Conservation (phyloP, 2,329 filamentous ascomycete genomes). For the Diaporthe humulicola region DNA sequence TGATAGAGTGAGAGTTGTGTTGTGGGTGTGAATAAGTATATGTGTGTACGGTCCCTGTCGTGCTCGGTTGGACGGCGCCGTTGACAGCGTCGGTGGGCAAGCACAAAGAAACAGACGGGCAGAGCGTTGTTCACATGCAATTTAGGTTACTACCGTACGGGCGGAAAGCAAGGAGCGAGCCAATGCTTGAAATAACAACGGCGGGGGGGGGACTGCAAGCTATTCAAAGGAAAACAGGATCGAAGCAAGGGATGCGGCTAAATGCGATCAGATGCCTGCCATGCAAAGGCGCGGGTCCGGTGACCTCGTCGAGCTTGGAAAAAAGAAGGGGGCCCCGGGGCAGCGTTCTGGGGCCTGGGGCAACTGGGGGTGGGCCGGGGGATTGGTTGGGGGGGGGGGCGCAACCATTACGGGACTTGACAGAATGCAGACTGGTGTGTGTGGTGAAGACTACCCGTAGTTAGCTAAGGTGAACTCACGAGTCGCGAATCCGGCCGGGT, state of each 20-base stretch:
- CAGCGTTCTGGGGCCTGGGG: not conserved
- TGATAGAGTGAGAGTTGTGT: not conserved
- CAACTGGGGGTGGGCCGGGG: not conserved
- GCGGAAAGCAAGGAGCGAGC: conserved; percentile 2
- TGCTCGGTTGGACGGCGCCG: conserved; percentile 19
- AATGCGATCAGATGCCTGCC: conserved; percentile 30
- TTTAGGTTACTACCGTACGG: not conserved
- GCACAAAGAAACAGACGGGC: conserved; percentile 16
- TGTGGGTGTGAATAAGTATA: not conserved
- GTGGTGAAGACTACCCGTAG: not conserved
- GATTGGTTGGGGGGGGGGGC: not conserved
- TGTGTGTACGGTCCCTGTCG: not conserved
- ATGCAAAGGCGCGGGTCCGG: conserved; percentile 27
- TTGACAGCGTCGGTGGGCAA: not conserved
- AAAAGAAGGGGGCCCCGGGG: not conserved
- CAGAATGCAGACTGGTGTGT: conserved; percentile 20
- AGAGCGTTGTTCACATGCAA: conserved; percentile 22
- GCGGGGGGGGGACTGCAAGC: conserved; percentile 1
- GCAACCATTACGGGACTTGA: conserved; percentile 3
- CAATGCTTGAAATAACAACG: conserved; percentile 17
- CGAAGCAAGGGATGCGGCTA: conserved; percentile 32
- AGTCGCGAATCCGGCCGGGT: conserved; percentile 12
- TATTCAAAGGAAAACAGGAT: conserved; percentile 32
- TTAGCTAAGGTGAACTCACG: conserved; percentile 3
- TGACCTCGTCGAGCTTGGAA: conserved; percentile 16